Evolutionary conservation across 345 rosid genomes (phyloP), one percentile per base, ranked within the genome.

Genomic region (Aquilaria malaccensis): DNA sequence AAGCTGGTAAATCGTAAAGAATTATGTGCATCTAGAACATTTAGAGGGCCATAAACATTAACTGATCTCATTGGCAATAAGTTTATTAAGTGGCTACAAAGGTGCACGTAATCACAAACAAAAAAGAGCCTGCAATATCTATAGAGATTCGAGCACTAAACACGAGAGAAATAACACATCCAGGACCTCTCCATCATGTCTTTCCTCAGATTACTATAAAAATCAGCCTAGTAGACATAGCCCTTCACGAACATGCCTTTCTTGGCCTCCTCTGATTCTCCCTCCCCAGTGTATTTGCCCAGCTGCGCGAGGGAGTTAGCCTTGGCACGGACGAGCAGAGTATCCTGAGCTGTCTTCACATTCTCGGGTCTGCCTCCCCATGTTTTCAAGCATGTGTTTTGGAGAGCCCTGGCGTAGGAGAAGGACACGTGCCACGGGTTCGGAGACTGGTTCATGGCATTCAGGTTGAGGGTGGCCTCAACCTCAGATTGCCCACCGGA

Each of bases 401-500:
- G 98, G 46, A 93, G 88, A 57, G 97, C 97, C 56, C 98, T 81
- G 14, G 98, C 98, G 22, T 93, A 93, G 4, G 98, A 93, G 87
- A 93, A 93, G 5, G 98, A 89, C 73, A 93, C 96, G 22, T 89
- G 98, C 97, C 98, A 93, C 1, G 94, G 87, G 88, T 84, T 81
- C 3, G 96, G 79, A 59, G 75, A 69, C 61, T 93, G 98, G 85
- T 93, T 89, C 98, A 89, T 93, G 0, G 98, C 96, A 57, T 93
- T 93, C 70, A 93, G 78, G 87, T 93, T 93, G 67, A 89, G 71
- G 56, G 98, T 93, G 48, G 98, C 98, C 76, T 93, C 98, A 58
- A 89, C 87, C 77, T 93, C 98, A 11, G 98, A 93, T 80, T 93
- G 98, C 53, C 98, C 98, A 37, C 98, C 98, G 15, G 98, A 93